These are phyloP conservation scores for Wickerhamomyces chaumierensis DNA, from an alignment of 805 yeast species.

Conservation along the genomic window DNA sequence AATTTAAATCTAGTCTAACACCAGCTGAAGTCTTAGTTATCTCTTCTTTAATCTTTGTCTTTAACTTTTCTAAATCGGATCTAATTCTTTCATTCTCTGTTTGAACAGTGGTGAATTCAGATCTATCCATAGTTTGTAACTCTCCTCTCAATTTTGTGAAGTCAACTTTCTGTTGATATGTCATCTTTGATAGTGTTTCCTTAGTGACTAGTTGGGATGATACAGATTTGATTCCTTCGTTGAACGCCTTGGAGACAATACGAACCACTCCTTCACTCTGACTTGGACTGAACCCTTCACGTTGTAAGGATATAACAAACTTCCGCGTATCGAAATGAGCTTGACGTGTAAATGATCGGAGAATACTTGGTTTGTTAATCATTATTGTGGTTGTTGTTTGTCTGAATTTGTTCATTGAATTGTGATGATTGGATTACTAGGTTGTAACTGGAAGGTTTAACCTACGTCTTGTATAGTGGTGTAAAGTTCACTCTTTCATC, in stretches of 20 bases:
- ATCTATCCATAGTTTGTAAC: constrained; percentile 74
- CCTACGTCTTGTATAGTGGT: neutral
- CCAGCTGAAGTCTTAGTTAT: constrained; percentile 84
- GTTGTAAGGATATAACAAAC: constrained; percentile 21
- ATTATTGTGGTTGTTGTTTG: neutral
- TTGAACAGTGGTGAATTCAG: constrained; percentile 71
- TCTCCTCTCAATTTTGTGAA: constrained; percentile 92
- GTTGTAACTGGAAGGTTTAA: too few species aligned
- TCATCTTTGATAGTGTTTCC: constrained; percentile 70
- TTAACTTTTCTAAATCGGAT: constrained; percentile 75
- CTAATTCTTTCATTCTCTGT: constrained; percentile 81
- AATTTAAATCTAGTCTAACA: constrained; percentile 78
- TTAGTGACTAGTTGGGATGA: constrained; percentile 74
- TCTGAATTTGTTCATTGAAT: too few species aligned
- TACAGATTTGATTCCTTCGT: constrained; percentile 68
- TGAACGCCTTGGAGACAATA: constrained; percentile 62
- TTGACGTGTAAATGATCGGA: neutral
- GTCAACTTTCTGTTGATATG: constrained; percentile 94
- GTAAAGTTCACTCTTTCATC: too few species aligned
- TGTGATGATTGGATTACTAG: too few species aligned
- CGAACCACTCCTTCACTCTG: constrained; percentile 76
- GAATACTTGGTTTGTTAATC: neutral
- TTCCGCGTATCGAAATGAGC: constrained; percentile 18
- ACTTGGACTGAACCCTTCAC: constrained; percentile 57
- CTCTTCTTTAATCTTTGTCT: constrained; percentile 80